Conservation (phyloP, 352 stramenopile genomes). For the Lagenidium sp. region DNA sequence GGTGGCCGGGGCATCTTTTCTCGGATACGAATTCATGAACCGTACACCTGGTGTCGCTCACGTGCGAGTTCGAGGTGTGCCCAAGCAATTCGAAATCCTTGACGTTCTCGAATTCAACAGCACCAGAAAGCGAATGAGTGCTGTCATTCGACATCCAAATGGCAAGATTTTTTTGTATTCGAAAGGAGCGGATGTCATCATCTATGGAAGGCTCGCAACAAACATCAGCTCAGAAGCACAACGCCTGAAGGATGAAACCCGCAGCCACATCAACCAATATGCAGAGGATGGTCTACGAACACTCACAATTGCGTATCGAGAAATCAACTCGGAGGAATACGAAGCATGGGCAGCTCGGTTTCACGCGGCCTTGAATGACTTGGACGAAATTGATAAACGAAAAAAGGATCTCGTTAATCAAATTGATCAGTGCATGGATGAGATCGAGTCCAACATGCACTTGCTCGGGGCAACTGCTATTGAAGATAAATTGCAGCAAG, state of each 20-base stretch:
- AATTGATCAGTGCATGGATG: conserved; percentile 73
- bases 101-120: conserved; percentile 90
- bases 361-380: conserved; percentile 54
- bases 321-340: conserved; percentile 48
- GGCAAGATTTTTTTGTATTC: conserved; percentile 55
- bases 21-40: conserved; percentile 73
- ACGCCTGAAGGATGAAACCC: conserved; percentile 16
- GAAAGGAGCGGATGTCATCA: conserved; percentile 66
- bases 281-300: conserved; percentile 84
- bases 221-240: conserved; percentile 6
- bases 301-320: conserved; percentile 67
- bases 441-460: conserved; percentile 75
- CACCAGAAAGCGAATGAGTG: conserved; percentile 91
- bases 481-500: conserved; percentile 90
- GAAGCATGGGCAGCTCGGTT: conserved; percentile 46
- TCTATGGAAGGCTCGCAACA: conserved; percentile 41
- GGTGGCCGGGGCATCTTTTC: conserved; percentile 57
- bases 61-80: conserved; percentile 31
- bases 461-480: conserved; percentile 90
- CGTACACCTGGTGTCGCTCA: conserved; percentile 41
- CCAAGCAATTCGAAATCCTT: conserved; percentile 67
- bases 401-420: conserved; percentile 65
- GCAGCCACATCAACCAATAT: conserved; percentile 67
- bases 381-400: conserved; percentile 71
- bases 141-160: conserved; percentile 70